Percentiles rank a stretch among this genome's conserved stretches.
Evolutionary conservation across 73 alveolate species (phyloP).

Genomic region (Paramecium sonneborni): DNA sequence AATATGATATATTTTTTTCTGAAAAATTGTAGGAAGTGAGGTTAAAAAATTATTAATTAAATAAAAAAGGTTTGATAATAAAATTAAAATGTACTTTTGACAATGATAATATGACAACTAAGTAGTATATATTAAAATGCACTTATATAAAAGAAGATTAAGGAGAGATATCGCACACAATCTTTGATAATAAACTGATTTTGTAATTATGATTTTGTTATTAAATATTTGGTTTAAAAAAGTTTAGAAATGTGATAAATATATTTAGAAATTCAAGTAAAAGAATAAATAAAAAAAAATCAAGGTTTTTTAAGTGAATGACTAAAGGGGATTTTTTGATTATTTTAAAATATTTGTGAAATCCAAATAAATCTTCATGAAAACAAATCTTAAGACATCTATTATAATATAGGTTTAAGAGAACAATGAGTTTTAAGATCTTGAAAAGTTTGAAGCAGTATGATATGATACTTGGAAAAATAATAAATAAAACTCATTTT

Average conservation of each 20-base stretch:
- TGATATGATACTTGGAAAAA: constrained; percentile 2
- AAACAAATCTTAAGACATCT: neutral
- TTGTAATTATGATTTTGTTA: neutral
- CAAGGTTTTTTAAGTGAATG: neutral
- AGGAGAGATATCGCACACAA: neutral
- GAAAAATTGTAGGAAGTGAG: neutral
- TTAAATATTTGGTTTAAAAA: neutral
- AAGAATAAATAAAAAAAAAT: neutral
- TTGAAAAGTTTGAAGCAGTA: neutral
- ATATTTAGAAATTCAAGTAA: neutral
- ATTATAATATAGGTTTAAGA: neutral
- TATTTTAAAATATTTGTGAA: neutral
- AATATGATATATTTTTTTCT: neutral
- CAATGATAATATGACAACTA: neutral
- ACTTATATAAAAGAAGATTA: neutral
- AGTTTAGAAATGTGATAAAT: neutral
- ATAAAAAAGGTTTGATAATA: neutral
- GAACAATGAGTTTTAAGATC: neutral
- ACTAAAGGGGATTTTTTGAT: neutral
- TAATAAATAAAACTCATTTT: neutral
- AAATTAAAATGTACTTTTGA: neutral
- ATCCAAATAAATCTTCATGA: neutral
- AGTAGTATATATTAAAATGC: neutral
- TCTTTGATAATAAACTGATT: neutral
- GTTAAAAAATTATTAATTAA: neutral